A percentile compares a stretch with the other conserved stretches of the same genome.
Evolutionary conservation across 768 basidiomycete species (phyloP).

Genomic region (Russula vinacea): DNA sequence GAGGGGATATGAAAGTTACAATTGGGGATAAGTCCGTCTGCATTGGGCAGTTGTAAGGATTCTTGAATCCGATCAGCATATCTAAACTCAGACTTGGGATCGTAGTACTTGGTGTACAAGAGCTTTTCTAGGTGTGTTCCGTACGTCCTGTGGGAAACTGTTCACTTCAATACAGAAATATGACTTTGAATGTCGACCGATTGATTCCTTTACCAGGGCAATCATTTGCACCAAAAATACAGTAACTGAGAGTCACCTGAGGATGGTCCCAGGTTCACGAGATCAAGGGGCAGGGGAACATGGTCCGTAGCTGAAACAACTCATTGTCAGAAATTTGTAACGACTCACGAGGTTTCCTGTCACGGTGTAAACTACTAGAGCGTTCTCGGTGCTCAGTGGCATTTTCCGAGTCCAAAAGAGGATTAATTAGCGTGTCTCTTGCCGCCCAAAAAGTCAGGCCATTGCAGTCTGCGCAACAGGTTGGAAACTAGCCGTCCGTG

Average conservation of each 20-base stretch:
- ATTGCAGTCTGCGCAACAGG: background rate
- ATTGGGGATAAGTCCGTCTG: background rate
- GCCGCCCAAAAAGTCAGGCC: background rate
- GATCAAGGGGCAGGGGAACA: background rate
- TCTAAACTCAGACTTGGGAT: background rate
- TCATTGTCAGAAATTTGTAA: background rate
- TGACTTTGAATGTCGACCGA: background rate
- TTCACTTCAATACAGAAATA: background rate
- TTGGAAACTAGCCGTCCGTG: too few relatives aligned
- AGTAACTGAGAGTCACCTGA: background rate
- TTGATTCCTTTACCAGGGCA: background rate
- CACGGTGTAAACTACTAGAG: background rate
- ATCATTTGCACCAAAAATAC: too few relatives aligned
- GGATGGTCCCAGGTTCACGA: background rate
- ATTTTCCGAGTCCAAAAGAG: too few relatives aligned
- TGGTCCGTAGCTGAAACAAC: background rate
- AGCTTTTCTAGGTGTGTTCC: background rate
- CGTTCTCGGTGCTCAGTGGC: background rate
- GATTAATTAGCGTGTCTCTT: background rate
- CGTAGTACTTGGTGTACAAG: background rate
- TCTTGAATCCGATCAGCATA: background rate
- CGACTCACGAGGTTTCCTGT: too few relatives aligned
- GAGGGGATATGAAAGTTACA: slow-evolving; percentile 5
- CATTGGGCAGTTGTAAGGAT: background rate
- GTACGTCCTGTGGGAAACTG: too few relatives aligned